These are phyloP conservation scores for Ceratobasidium sp. DNA, from an alignment of 1,284 basidiomycete genomes.

Conservation along the genomic window DNA sequence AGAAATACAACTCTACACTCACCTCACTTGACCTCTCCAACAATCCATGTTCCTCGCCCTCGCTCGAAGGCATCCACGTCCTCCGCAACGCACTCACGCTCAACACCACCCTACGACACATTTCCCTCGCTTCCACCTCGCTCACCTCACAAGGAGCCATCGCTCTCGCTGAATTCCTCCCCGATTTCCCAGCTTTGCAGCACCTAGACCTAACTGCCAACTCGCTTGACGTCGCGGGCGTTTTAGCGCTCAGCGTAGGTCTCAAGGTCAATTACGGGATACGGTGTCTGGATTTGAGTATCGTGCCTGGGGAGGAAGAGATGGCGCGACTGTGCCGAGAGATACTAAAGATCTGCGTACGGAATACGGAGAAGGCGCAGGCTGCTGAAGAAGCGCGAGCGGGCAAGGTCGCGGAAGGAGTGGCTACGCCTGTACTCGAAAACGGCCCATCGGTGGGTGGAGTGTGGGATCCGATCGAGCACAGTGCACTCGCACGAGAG, in stretches of 20 bases:
- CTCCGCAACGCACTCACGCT: slow-evolving; percentile 92
- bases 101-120: slow-evolving; percentile 90
- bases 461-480: slow-evolving; percentile 84
- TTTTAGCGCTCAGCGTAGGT: slow-evolving; percentile 91
- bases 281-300: slow-evolving; percentile 93
- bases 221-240: slow-evolving; percentile 86
- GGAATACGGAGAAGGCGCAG: slow-evolving; percentile 87
- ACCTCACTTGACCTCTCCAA: slow-evolving; percentile 94
- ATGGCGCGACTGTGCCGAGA: slow-evolving; percentile 88
- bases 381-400: slow-evolving; percentile 44
- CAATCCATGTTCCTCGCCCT: slow-evolving; percentile 93
- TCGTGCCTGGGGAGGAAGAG: slow-evolving; percentile 89
- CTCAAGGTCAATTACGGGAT: slow-evolving; percentile 86
- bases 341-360: slow-evolving; percentile 84
- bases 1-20: slow-evolving; percentile 96
- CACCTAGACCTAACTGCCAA: slow-evolving; percentile 91
- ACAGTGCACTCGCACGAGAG: slow-evolving; percentile 76
- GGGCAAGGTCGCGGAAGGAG: slow-evolving; percentile 40
- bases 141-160: slow-evolving; percentile 91
- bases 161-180: slow-evolving; percentile 94
- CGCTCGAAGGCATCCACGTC: slow-evolving; percentile 82
- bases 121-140: slow-evolving; percentile 90
- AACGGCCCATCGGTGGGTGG: slow-evolving; percentile 29
- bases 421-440: slow-evolving; percentile 25
- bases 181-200: slow-evolving; percentile 87